These are phyloP conservation scores for Blastomyces percursus DNA, from an alignment of 2,329 filamentous ascomycete genomes.

Conservation along the genomic window DNA sequence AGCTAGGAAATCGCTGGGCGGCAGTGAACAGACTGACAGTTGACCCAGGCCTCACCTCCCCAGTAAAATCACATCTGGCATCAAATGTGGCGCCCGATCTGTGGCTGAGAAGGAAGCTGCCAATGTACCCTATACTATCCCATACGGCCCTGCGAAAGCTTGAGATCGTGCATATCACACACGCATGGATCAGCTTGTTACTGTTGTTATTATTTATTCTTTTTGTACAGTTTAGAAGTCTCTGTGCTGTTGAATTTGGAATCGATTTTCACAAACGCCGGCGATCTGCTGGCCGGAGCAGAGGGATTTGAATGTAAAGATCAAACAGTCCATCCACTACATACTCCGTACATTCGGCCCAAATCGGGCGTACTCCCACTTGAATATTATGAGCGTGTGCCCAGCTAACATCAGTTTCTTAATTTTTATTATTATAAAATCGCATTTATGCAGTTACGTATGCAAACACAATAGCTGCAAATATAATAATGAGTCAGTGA, in stretches of 20 bases:
- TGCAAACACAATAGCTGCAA: no score
- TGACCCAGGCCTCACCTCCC: neutral
- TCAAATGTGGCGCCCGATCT: neutral
- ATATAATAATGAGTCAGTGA: neutral
- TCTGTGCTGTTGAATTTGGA: neutral
- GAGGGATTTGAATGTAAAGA: no score
- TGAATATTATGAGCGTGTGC: neutral
- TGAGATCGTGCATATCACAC: neutral
- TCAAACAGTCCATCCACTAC: no score
- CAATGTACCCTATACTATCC: neutral
- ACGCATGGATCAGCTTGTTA: neutral
- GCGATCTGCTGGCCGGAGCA: neutral
- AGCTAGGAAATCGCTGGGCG: neutral
- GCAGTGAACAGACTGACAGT: neutral
- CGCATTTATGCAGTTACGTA: no score
- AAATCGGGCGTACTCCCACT: neutral
- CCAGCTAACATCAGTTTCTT: no score
- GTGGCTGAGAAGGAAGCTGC: neutral
- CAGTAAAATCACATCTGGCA: neutral
- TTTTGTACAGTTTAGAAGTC: no score
- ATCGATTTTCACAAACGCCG: neutral
- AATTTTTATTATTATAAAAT: no score
- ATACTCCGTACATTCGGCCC: no score
- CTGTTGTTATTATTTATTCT: no score
- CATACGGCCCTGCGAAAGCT: neutral